Conservation (phyloP, 2,329 filamentous ascomycete species). For the Cladosporium phlei region DNA sequence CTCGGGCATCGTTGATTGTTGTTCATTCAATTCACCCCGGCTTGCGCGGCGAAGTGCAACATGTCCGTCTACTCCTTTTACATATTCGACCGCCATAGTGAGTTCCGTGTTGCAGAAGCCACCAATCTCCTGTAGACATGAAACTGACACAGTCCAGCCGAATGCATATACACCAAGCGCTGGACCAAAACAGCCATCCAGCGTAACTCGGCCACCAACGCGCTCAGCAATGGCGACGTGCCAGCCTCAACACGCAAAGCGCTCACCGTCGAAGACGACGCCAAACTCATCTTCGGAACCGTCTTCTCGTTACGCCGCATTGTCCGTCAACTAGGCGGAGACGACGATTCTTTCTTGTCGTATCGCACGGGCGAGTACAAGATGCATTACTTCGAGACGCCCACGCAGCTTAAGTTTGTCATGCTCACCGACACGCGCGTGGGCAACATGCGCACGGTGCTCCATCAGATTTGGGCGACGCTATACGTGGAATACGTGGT, state of each 20-base stretch:
- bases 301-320: slow-evolving; percentile 96
- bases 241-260: slow-evolving; percentile 19
- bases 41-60: background rate
- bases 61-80: slow-evolving; percentile 98
- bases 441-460: slow-evolving; percentile 83
- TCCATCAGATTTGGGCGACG: slow-evolving; percentile 98
- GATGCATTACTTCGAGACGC: slow-evolving; percentile 98
- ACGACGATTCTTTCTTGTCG: slow-evolving; percentile 86
- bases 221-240: slow-evolving; percentile 41
- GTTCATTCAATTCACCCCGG: too few species aligned
- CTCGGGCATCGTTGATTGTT: too few species aligned
- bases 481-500: slow-evolving; percentile 90
- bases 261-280: slow-evolving; percentile 68
- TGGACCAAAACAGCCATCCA: slow-evolving; percentile 61
- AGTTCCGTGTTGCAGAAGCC: slow-evolving; percentile 27
- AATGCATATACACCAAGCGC: slow-evolving; percentile 91
- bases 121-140: background rate
- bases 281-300: slow-evolving; percentile 95
- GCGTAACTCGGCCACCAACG: slow-evolving; percentile 46
- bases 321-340: slow-evolving; percentile 88
- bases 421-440: slow-evolving; percentile 90
- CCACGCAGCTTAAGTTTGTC: slow-evolving; percentile 90
- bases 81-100: slow-evolving; percentile 98
- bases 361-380: slow-evolving; percentile 95
- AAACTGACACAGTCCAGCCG: slow-evolving; percentile 54